A percentile compares a stretch with the other conserved stretches of the same genome.
phyloP scores from a whole-genome alignment of 2,329 filamentous ascomycete genomes.

The Colletotrichum costaricense region DNA sequence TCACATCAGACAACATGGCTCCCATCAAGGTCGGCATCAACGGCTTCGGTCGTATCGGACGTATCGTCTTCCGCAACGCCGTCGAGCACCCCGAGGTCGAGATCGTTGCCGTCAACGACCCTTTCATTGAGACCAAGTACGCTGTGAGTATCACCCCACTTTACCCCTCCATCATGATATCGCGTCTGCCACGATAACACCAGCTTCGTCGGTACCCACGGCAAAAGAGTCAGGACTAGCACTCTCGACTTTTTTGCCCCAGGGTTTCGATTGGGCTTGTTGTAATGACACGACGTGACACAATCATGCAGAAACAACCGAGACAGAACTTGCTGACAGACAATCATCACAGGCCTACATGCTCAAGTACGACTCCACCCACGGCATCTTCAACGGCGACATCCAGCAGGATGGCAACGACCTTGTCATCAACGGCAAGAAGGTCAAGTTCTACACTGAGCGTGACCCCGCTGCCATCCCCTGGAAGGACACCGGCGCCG shows the following conservation, averaged over 20 bases:
- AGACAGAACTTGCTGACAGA: constrained; percentile 18
- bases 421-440: constrained; percentile 94
- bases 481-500: constrained; percentile 87
- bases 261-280: too few species aligned
- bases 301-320: constrained; percentile 6
- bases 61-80: constrained; percentile 99
- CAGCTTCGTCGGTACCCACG: not conserved
- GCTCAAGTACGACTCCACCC: constrained; percentile 99
- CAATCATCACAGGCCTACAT: constrained; percentile 82
- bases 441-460: constrained; percentile 94
- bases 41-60: constrained; percentile 99
- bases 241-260: not conserved
- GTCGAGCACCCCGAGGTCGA: constrained; percentile 90
- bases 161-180: constrained; percentile 14
- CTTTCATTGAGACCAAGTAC: constrained; percentile 98
- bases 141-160: constrained; percentile 76
- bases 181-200: not conserved
- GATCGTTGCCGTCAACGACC: constrained; percentile 97
- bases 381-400: constrained; percentile 95
- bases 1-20: constrained; percentile 46
- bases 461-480: constrained; percentile 89
- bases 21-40: constrained; percentile 92
- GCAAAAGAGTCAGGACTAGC: too few species aligned
- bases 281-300: not conserved
- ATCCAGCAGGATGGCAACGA: constrained; percentile 77